A percentile compares a stretch with the other conserved stretches of the same genome.
phyloP scores from a whole-genome alignment of 305 asterid genomes.

The Lippia alba region DNA sequence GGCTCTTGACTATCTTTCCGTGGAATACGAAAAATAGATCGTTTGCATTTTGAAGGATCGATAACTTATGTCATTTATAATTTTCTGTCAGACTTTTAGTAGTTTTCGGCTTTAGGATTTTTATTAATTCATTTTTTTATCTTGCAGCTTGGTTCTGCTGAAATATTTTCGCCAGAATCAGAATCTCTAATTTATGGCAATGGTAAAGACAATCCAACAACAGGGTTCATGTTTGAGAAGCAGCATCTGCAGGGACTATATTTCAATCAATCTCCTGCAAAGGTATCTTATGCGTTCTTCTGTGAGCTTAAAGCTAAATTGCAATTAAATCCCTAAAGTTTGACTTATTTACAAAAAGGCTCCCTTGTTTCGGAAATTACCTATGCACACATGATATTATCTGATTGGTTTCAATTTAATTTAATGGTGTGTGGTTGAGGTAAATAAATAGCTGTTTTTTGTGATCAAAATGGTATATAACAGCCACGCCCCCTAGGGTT shows the following conservation, averaged over 20 bases:
- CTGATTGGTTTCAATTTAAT: no score
- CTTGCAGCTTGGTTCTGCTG: conserved; percentile 92
- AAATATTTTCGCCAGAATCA: conserved; percentile 72
- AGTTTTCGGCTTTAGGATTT: no score
- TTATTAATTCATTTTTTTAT: conserved; percentile 20
- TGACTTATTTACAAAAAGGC: neutral
- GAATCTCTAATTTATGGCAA: conserved; percentile 69
- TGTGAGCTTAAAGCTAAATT: neutral
- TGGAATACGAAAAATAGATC: neutral
- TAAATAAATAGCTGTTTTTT: no score
- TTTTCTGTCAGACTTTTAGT: no score
- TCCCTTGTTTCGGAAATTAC: neutral
- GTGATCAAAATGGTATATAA: no score
- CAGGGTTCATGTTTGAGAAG: conserved; percentile 92
- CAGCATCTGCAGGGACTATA: conserved; percentile 89
- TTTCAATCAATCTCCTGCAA: conserved; percentile 86
- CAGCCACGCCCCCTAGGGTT: no score
- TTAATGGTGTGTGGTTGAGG: neutral
- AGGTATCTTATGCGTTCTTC: conserved; percentile 53
- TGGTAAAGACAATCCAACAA: conserved; percentile 86
- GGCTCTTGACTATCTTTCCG: neutral
- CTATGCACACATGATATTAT: neutral
- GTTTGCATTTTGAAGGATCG: neutral
- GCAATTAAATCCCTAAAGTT: no score
- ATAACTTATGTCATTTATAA: neutral